Base-by-base conservation (phyloP, 768 basidiomycete species). In the Sarcomyxa edulis region DNA sequence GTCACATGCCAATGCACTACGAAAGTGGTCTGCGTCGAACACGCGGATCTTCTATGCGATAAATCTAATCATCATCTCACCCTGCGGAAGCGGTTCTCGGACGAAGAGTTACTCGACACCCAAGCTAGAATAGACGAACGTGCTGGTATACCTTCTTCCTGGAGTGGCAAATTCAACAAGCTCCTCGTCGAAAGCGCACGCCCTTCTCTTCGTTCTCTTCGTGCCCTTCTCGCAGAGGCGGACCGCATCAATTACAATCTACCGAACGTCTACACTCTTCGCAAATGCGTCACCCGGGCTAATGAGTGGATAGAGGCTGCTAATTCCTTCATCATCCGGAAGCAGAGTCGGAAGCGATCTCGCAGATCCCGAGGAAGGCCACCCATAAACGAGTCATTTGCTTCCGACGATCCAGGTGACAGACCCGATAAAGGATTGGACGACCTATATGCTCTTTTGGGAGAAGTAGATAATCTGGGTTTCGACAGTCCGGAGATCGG, bases 231-330 rank as follows among this genome's bases (percentile, higher is more conserved):
- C 18, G 76, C 84, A 0, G 94, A 96, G 57, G 94, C 86, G 10
- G 91, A 96, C 48, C 85, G 84, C 39, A 88, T 94, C 58, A 82
- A 75, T 40, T 78, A 78, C 53, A 68, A 72, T 22, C 72, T 94
- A 10, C 70, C 78, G 2, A 89, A 94, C 58, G 68, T 93, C 39
- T 59, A 64, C 20, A 63, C 74, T 32, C 73, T 97, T 25, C 75
- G 83, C 31, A 86, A 79, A 59, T 88, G 88, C 52, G 88, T 97
- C 37, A 74, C 58, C 30, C 72, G 78, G 45, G 92, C 86, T 14
- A 89, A 81, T 46, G 84, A 85, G 51, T 94, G 92, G 92, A 68
- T 92, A n/a, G 89, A 91, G 42, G 70, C 78, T 7, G 86, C 87
- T 22, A 87, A 87, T 47, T 68, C 74, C 0, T 88, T 88, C 61